A percentile compares a stretch with the other conserved stretches of the same genome.
These are phyloP conservation scores for Paraphoma sp. DNA, from an alignment of 2,329 filamentous ascomycete species.

Conservation along the genomic window DNA sequence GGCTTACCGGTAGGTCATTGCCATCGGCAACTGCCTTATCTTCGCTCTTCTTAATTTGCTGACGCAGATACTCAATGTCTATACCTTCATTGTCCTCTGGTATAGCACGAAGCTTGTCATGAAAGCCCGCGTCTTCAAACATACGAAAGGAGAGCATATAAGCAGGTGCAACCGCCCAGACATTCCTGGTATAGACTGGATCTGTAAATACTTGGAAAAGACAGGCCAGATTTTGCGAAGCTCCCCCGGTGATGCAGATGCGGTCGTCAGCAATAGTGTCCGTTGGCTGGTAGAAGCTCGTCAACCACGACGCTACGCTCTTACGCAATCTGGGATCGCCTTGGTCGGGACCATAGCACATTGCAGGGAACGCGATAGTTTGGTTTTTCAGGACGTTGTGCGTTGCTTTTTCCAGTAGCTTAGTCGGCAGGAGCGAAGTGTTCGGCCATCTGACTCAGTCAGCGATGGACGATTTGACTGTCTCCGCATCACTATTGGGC, in stretches of 20 bases:
- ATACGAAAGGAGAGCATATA: slow-evolving; percentile 88
- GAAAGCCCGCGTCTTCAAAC: slow-evolving; percentile 80
- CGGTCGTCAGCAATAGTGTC: slow-evolving; percentile 60
- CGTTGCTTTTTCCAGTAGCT: slow-evolving; percentile 67
- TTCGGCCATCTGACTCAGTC: slow-evolving; percentile 70
- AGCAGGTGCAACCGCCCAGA: slow-evolving; percentile 83
- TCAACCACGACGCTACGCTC: slow-evolving; percentile 74
- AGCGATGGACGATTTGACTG: slow-evolving; percentile 15
- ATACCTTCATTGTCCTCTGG: slow-evolving; percentile 81
- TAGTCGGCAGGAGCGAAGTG: slow-evolving; percentile 68
- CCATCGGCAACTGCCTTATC: slow-evolving; percentile 45
- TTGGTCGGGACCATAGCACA: slow-evolving; percentile 80
- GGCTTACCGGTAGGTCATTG: slow-evolving; percentile 54
- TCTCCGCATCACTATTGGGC: slow-evolving; percentile 13
- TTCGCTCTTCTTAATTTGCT: slow-evolving; percentile 59
- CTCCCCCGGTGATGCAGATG: slow-evolving; percentile 84
- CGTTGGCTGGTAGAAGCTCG: slow-evolving; percentile 62
- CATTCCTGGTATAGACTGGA: slow-evolving; percentile 72
- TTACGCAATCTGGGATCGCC: slow-evolving; percentile 65
- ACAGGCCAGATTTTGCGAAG: slow-evolving; percentile 80
- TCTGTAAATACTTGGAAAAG: slow-evolving; percentile 83
- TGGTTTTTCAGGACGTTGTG: slow-evolving; percentile 67
- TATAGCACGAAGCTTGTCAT: slow-evolving; percentile 69
- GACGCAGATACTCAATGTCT: slow-evolving; percentile 68
- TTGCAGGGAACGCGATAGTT: slow-evolving; percentile 64